These are phyloP conservation scores for Mollisia scopiformis DNA, from an alignment of 2,329 filamentous ascomycete genomes.

Conservation along the genomic window DNA sequence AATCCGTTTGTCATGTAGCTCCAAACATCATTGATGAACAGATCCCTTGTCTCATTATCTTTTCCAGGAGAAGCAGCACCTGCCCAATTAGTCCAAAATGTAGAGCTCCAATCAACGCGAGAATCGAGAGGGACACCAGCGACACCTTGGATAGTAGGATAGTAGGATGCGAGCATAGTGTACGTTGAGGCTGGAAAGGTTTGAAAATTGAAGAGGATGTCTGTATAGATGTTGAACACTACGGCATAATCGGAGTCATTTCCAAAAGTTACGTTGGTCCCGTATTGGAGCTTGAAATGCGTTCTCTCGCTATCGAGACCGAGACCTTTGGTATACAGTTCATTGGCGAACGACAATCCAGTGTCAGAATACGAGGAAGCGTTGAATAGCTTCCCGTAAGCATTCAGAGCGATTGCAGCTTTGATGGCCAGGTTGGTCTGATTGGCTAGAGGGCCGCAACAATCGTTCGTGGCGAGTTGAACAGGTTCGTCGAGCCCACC, in stretches of 20 bases:
- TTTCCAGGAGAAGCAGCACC: background rate
- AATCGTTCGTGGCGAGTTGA: background rate
- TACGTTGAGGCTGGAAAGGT: background rate
- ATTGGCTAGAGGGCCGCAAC: background rate
- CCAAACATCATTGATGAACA: conserved; percentile 18
- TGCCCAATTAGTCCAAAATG: background rate
- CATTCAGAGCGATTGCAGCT: background rate
- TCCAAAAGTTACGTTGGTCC: background rate
- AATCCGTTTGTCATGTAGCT: conserved; percentile 10
- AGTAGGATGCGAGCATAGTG: background rate
- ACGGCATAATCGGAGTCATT: background rate
- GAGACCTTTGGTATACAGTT: background rate
- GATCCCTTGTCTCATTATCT: background rate
- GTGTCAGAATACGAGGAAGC: background rate
- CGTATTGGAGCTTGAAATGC: background rate
- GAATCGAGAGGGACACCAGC: background rate
- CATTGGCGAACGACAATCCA: background rate
- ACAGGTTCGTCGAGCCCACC: background rate
- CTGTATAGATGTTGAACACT: background rate
- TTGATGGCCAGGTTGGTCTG: background rate
- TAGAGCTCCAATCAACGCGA: background rate
- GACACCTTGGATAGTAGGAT: background rate
- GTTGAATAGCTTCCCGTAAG: background rate
- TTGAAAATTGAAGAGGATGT: background rate
- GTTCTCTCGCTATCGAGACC: background rate